Percentiles rank a stretch among this genome's conserved stretches.
Conservation (phyloP, 176 grass and related monocot genomes). For the Thinopyrum elongatum region DNA sequence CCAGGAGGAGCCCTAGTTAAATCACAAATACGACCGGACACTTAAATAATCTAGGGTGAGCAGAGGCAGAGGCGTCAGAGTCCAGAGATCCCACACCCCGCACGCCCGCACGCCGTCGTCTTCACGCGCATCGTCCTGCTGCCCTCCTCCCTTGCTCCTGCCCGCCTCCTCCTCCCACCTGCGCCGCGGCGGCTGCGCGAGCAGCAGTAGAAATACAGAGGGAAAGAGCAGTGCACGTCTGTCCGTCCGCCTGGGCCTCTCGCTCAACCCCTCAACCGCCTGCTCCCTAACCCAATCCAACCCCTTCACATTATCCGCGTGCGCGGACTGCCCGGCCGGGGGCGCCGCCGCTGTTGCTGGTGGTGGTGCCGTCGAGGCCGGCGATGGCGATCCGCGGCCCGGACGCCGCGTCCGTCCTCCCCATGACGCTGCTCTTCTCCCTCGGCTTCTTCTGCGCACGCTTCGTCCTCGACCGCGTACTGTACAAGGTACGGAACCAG, state of each 20-base stretch:
- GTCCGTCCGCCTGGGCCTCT: constrained; percentile 21
- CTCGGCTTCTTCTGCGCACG: constrained; percentile 68
- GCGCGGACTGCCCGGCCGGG: background rate
- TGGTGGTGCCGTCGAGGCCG: background rate
- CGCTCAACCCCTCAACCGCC: constrained; percentile 15
- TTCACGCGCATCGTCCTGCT: constrained; percentile 13
- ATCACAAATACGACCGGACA: no score
- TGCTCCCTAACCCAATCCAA: background rate
- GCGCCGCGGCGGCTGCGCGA: background rate
- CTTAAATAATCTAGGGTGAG: background rate
- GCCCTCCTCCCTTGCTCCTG: background rate
- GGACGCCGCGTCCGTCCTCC: constrained; percentile 29
- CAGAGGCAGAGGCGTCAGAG: background rate
- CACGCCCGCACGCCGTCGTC: background rate
- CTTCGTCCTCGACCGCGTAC: constrained; percentile 74
- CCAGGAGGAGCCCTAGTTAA: background rate
- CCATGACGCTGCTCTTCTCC: constrained; percentile 53
- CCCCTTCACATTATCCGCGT: constrained; percentile 37
- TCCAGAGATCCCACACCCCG: background rate
- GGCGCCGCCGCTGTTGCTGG: background rate
- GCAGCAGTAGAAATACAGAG: constrained; percentile 14
- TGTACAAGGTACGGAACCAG: constrained; percentile 65
- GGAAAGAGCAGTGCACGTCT: background rate
- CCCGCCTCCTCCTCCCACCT: background rate
- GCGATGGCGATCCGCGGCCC: constrained; percentile 23